Conservation (phyloP, 1,284 basidiomycete genomes). For the Flammula alnicola region DNA sequence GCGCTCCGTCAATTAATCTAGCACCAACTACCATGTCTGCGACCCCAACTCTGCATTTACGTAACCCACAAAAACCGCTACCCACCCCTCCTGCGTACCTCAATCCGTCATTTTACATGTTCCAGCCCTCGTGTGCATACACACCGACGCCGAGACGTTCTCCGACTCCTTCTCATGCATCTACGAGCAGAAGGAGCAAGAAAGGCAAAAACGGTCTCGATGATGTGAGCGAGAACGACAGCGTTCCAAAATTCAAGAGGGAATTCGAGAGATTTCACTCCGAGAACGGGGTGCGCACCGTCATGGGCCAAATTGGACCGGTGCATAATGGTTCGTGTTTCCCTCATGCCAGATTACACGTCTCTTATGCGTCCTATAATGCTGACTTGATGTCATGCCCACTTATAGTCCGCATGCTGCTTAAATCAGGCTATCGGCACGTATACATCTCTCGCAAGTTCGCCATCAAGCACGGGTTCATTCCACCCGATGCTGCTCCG, state of each 20-base stretch:
- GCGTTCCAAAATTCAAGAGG: constrained; percentile 67
- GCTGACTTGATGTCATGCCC: constrained; percentile 6
- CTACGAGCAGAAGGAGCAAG: constrained; percentile 38
- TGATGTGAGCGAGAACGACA: constrained; percentile 37
- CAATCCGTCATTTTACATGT: constrained; percentile 74
- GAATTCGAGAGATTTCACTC: constrained; percentile 87
- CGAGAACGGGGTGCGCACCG: constrained; percentile 92
- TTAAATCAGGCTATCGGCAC: constrained; percentile 92
- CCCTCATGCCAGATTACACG: neutral
- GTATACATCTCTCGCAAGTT: constrained; percentile 97
- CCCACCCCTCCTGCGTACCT: constrained; percentile 64
- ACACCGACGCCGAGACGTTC: constrained; percentile 20
- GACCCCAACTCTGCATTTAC: constrained; percentile 65
- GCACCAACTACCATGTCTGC: constrained; percentile 10
- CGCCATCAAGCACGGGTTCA: constrained; percentile 88
- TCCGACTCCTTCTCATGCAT: constrained; percentile 30
- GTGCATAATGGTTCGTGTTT: constrained; percentile 75
- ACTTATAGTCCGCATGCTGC: constrained; percentile 81
- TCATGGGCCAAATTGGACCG: constrained; percentile 90
- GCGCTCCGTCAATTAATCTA: constrained; percentile 13
- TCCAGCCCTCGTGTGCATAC: constrained; percentile 44
- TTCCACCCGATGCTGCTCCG: constrained; percentile 82
- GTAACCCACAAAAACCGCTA: constrained; percentile 62
- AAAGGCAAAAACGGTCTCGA: constrained; percentile 27
- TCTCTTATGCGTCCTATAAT: constrained; percentile 9